A percentile compares a stretch with the other conserved stretches of the same genome.
phyloP scores from a whole-genome alignment of 371 early-diverging fungal genomes.

The Synchytrium microbalum region DNA sequence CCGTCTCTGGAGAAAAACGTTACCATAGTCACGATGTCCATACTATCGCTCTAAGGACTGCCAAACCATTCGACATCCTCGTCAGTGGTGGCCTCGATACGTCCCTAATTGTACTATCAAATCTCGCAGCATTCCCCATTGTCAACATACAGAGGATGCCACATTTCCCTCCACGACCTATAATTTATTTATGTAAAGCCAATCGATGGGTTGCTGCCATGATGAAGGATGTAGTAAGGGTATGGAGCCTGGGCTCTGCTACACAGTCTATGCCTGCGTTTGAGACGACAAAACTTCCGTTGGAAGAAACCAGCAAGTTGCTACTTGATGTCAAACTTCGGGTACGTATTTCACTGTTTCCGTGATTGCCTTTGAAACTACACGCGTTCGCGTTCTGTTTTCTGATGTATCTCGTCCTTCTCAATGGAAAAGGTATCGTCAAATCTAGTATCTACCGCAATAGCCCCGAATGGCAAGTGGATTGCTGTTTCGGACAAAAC shows the following conservation, averaged over 20 bases:
- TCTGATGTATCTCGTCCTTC: too few relatives aligned
- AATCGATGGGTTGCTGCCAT: slow-evolving; percentile 53
- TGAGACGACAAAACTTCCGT: slow-evolving; percentile 7
- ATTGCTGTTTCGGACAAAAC: slow-evolving; percentile 77
- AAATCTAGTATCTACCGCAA: slow-evolving; percentile 60
- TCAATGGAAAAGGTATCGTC: slow-evolving; percentile 17
- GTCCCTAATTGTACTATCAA: slow-evolving; percentile 54
- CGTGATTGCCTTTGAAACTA: not conserved
- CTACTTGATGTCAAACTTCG: slow-evolving; percentile 6
- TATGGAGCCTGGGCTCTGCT: slow-evolving; percentile 72
- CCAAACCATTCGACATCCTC: slow-evolving; percentile 49
- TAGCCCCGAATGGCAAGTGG: slow-evolving; percentile 79
- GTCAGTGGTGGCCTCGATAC: slow-evolving; percentile 60
- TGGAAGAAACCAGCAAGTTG: slow-evolving; percentile 9
- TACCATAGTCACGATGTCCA: slow-evolving; percentile 91
- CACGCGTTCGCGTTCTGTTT: not conserved
- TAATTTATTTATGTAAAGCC: slow-evolving; percentile 50
- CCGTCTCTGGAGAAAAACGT: slow-evolving; percentile 65
- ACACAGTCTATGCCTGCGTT: slow-evolving; percentile 5
- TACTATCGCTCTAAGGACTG: slow-evolving; percentile 65
- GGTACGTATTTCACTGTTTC: slow-evolving; percentile 2
- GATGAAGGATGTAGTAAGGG: slow-evolving; percentile 51
- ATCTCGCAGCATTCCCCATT: slow-evolving; percentile 56
- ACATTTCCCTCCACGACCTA: slow-evolving; percentile 68
- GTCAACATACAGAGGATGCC: slow-evolving; percentile 57